phyloP scores from a whole-genome alignment of 169 alveolate genomes.

The Eimeria zaria region DNA sequence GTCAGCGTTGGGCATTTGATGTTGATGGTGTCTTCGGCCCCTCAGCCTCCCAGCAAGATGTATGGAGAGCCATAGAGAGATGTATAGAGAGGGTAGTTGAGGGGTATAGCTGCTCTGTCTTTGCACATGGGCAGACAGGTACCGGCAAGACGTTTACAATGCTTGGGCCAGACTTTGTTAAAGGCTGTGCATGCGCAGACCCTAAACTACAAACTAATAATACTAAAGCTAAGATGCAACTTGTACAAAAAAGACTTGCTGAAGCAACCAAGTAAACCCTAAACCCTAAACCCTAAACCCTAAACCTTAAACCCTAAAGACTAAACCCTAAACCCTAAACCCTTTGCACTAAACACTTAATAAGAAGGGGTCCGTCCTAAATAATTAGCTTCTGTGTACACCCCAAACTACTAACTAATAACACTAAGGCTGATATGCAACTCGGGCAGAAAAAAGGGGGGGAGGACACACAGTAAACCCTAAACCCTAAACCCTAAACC shows the following conservation, averaged over 20 bases:
- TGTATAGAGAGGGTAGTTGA: constrained; percentile 86
- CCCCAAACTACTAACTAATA: not conserved
- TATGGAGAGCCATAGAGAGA: constrained; percentile 87
- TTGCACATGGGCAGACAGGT: constrained; percentile 92
- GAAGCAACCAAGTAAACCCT: constrained; percentile 6
- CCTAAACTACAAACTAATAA: not conserved
- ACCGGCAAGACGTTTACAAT: constrained; percentile 90
- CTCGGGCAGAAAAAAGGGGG: not conserved
- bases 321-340: too few species aligned
- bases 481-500: too few species aligned
- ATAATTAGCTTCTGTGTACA: constrained; percentile 52
- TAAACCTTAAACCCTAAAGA: not conserved
- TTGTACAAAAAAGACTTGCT: constrained; percentile 29
- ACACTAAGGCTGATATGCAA: not conserved
- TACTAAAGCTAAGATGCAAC: not conserved
- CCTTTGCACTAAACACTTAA: too few species aligned
- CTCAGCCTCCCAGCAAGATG: constrained; percentile 85
- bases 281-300: not conserved
- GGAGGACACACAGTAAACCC: too few species aligned
- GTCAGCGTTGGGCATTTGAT: constrained; percentile 83
- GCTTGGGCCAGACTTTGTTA: constrained; percentile 90
- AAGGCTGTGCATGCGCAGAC: constrained; percentile 75
- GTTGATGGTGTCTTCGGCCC: constrained; percentile 88
- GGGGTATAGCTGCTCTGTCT: constrained; percentile 88
- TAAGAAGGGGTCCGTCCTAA: too few species aligned